phyloP scores from a whole-genome alignment of 2,329 filamentous ascomycete species.

The Pseudogymnoascus sp. region DNA sequence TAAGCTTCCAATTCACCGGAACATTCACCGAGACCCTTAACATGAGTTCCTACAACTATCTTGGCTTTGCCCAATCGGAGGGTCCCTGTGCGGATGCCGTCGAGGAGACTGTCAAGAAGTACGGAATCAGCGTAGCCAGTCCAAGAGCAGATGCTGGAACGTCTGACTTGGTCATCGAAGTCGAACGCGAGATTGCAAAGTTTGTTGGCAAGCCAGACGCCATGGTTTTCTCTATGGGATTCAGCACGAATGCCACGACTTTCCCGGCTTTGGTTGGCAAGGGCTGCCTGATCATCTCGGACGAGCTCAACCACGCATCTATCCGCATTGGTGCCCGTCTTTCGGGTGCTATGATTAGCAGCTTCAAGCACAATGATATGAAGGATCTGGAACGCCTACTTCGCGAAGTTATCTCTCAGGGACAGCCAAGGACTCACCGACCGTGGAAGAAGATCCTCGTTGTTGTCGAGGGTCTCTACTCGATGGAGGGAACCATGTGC shows the following conservation, averaged over 20 bases:
- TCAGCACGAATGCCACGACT: constrained; percentile 86
- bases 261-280: constrained; percentile 91
- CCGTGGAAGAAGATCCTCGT: constrained; percentile 99
- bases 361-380: constrained; percentile 99
- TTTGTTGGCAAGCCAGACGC: constrained; percentile 93
- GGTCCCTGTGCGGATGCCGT: constrained; percentile 92
- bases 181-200: constrained; percentile 78
- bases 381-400: constrained; percentile 74
- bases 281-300: constrained; percentile 88
- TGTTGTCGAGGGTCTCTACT: constrained; percentile 94
- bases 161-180: constrained; percentile 77
- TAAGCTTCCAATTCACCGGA: constrained; percentile 80
- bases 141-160: constrained; percentile 79
- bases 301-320: constrained; percentile 95
- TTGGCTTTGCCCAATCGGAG: constrained; percentile 95
- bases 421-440: constrained; percentile 93
- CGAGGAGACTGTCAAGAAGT: constrained; percentile 76
- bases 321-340: constrained; percentile 92
- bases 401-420: constrained; percentile 89
- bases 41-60: constrained; percentile 99
- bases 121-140: constrained; percentile 76
- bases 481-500: constrained; percentile 98
- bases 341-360: constrained; percentile 88
- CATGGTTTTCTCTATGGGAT: constrained; percentile 99
- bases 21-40: constrained; percentile 92